Conservation (phyloP, 495 filamentous ascomycete genomes). For the Lindgomyces ingoldianus region DNA sequence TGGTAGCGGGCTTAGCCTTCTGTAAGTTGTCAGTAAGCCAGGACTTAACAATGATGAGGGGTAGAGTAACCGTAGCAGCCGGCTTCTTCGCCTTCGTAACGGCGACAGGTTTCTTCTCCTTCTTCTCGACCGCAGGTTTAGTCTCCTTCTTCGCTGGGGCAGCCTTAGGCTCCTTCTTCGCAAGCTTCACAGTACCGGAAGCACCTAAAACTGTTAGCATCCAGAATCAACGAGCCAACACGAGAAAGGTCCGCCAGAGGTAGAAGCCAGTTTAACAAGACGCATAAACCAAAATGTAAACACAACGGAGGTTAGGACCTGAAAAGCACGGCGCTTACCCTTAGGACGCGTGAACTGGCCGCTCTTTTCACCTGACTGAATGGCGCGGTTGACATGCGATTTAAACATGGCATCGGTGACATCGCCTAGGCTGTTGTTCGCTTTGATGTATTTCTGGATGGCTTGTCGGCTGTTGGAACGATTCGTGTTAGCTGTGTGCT, state of each 20-base stretch:
- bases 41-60: neutral
- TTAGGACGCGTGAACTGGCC: conserved; percentile 91
- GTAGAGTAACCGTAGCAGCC: conserved; percentile 52
- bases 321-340: conserved; percentile 60
- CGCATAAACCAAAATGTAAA: conserved; percentile 19
- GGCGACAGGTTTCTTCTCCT: conserved; percentile 47
- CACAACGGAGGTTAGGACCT: neutral
- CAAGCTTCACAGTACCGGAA: conserved; percentile 94
- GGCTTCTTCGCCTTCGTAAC: conserved; percentile 48
- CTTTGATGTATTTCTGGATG: conserved; percentile 96
- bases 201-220: conserved; percentile 63
- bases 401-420: conserved; percentile 76
- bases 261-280: neutral
- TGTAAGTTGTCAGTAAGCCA: conserved; percentile 10
- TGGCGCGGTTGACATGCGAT: conserved; percentile 87
- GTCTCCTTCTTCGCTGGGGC: conserved; percentile 45
- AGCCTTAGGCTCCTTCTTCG: conserved; percentile 67
- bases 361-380: conserved; percentile 86
- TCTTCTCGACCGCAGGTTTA: conserved; percentile 54
- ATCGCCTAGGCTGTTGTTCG: conserved; percentile 84
- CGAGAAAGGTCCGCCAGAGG: neutral
- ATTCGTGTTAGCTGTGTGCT: conserved; percentile 46
- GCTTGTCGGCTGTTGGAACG: conserved; percentile 72
- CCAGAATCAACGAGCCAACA: neutral
- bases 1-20: conserved; percentile 42